These are phyloP conservation scores for Coffea eugenioides DNA, from an alignment of 257 asterid species.

Conservation along the genomic window DNA sequence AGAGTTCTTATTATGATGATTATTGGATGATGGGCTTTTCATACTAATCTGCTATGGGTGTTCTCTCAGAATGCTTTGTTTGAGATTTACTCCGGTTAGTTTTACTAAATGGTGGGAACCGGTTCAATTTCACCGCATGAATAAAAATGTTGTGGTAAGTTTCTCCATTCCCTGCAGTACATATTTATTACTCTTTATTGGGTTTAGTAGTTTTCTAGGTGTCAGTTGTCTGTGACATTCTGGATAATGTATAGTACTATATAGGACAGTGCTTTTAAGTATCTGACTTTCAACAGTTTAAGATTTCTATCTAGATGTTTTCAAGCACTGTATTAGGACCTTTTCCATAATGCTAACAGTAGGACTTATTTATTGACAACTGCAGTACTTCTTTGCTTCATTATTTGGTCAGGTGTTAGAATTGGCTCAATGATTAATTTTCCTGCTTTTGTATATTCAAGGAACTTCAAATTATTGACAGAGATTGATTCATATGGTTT, in stretches of 20 bases:
- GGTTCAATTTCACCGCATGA: neutral
- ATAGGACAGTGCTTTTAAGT: neutral
- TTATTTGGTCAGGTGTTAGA: neutral
- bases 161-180: neutral
- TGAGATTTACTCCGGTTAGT: slow-evolving; percentile 49
- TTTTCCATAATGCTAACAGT: neutral
- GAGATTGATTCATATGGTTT: neutral
- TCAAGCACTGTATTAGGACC: neutral
- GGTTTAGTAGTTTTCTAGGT: neutral
- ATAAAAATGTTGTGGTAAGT: slow-evolving; percentile 13
- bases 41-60: neutral
- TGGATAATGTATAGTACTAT: neutral
- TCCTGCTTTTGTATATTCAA: neutral
- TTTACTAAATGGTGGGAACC: slow-evolving; percentile 7
- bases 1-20: neutral
- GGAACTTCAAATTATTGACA: neutral
- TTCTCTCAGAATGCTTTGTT: slow-evolving; percentile 43
- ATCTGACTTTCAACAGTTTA: neutral
- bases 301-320: neutral
- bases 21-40: neutral
- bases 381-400: neutral
- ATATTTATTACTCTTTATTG: neutral
- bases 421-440: neutral
- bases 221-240: neutral
- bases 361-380: neutral